Base-by-base conservation (phyloP, 139 green algal genomes). In the Haematococcus lacustris region DNA sequence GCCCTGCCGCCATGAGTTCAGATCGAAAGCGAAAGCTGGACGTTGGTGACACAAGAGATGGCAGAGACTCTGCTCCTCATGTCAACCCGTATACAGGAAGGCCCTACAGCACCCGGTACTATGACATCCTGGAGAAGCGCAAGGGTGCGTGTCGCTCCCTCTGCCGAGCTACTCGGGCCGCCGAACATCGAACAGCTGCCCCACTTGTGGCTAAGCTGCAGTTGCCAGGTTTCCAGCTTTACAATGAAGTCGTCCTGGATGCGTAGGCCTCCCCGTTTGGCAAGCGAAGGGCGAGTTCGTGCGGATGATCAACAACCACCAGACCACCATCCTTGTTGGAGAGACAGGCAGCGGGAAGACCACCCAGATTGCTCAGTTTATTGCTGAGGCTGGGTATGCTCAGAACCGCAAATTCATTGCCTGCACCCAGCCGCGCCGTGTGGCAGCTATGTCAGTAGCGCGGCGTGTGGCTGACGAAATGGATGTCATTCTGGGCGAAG, bases 331-430 rank as follows among this genome's bases (percentile, higher is more conserved):
- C 62, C 82, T 99, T 38, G 95, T 99, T 1, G 96, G 96, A 62
- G 96, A 99, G 80, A 99, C 96, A 1, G 96, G 96, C 25, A 88
- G 68, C 28, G 96, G 96, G 43, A 99, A 99, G 82, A 99, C 96
- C 7, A 99, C 96, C n/a, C 96, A 99, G 87, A 97, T 99, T 34
- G 86, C 91, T n/a, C 79, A 99, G 86, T 98, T 99, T 68, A 89
- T 97, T 37, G 82, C 86, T 0, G 93, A 98, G 69, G 87, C 89
- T 5, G 92, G 95, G 3, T 96, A 95, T 76, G 87, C 83, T 3
- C 64, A 77, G 32, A 80, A 78, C 39, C 75, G 86, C 43, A 93
- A 92, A 59, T 81, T 82, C 57, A 83, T 91, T 35, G 82, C 78
- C 0, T 91, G 85, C 79, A 97, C 96, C 35, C 96, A 99, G 86